Evolutionary conservation across 208 protist species (phyloP), one percentile per base, ranked within the genome.

Genomic region (Sergeia podlipaevii): DNA sequence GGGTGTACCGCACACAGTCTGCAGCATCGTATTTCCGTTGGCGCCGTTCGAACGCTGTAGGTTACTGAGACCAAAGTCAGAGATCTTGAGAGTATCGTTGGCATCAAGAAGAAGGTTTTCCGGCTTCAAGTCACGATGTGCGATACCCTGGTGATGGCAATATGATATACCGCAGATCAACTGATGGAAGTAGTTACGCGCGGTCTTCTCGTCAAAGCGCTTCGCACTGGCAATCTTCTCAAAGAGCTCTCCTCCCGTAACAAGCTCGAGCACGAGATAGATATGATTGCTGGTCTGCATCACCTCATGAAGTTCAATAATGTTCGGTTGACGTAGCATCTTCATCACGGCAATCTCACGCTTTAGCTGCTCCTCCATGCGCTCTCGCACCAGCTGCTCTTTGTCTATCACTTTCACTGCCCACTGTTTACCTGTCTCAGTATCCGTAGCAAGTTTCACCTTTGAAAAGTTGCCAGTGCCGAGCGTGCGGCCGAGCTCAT

Each of bases 111-210:
- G 60, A n/a, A 96, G 51, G 61, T 96, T 96, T 67, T 94, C 86
- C 15, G 90, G 86, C 67, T 96, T 96, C 20, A 96, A 49, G 65
- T 96, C 95, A 13, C 89, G 74, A 49, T 95, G 89, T 7, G 84
- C 88, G 50, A 96, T 89, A 34, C 85, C 78, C 54, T 92, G 70
- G 18, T 63, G 46, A 66, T 97, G 93, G 70, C 91, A 97, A 66
- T 97, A 97, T 53, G 77, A 58, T 24, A 98, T 70, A 17, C 90
- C 94, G 11, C 73, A 65, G 23, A 98, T 94, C 8, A 98, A 76
- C 73, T 98, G 93, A 53, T 97, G 92, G 60, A 98, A 98, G 75
- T 97, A 98, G 29, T 83, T 37, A 0, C 93, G 77, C 2, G 89
- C 90, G n/a, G 65, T 89, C 7, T 59, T 30, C 59, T 97, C 95